Evolutionary conservation across 495 filamentous ascomycete genomes (phyloP).

Genomic region (Podospora bellae-mahoneyi): DNA sequence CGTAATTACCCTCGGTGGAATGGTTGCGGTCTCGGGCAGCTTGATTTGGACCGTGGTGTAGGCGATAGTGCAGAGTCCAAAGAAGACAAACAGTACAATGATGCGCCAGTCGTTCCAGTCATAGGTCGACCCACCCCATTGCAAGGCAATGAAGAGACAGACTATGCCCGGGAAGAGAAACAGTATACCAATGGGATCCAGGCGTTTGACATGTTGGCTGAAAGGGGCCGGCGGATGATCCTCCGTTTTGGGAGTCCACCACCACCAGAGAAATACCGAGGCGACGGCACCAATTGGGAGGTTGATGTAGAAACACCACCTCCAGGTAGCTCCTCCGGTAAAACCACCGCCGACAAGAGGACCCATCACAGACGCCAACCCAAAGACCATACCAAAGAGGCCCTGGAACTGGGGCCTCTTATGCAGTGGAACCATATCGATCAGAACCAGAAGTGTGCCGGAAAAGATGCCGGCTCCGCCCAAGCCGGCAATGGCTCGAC

Average conservation of each 20-base stretch:
- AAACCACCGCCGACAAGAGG: slow-evolving; percentile 52
- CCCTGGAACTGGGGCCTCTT: slow-evolving; percentile 54
- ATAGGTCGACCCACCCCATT: slow-evolving; percentile 80
- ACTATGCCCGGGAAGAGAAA: slow-evolving; percentile 72
- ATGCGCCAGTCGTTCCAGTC: slow-evolving; percentile 64
- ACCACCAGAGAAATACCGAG: slow-evolving; percentile 45
- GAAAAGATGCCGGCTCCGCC: slow-evolving; percentile 55
- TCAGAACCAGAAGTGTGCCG: slow-evolving; percentile 54
- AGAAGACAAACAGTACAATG: slow-evolving; percentile 65
- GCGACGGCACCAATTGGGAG: slow-evolving; percentile 57
- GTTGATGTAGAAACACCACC: slow-evolving; percentile 65
- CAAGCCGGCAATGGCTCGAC: slow-evolving; percentile 60
- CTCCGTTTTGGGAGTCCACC: slow-evolving; percentile 43
- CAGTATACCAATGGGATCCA: slow-evolving; percentile 69
- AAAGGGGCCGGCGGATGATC: slow-evolving; percentile 33
- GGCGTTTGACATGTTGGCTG: slow-evolving; percentile 45
- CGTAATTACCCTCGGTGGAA: slow-evolving; percentile 68
- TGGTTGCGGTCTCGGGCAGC: slow-evolving; percentile 68
- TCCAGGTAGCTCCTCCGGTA: slow-evolving; percentile 47
- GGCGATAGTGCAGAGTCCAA: slow-evolving; percentile 54
- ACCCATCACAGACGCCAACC: slow-evolving; percentile 47
- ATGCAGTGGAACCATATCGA: slow-evolving; percentile 53
- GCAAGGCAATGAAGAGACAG: slow-evolving; percentile 70
- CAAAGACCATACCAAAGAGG: slow-evolving; percentile 55
- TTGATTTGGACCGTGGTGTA: slow-evolving; percentile 67